Evolutionary conservation across 1,284 basidiomycete species (phyloP), one percentile per base, ranked within the genome.

Genomic region (Vanrija humicola): DNA sequence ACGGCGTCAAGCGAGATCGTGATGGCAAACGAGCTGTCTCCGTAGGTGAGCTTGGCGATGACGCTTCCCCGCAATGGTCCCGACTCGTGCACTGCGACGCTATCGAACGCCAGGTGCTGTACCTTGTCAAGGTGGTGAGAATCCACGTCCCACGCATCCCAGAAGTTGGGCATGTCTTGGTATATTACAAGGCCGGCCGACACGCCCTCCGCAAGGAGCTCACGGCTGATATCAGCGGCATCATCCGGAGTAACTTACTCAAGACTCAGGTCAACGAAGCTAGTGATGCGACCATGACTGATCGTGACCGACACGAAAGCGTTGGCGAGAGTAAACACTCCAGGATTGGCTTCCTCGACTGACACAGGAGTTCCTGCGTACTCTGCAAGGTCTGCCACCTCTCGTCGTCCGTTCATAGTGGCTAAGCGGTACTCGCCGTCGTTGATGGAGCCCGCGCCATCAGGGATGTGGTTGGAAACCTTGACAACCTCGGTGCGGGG

Each of bases 171-270:
- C 44, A 82, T 80, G 73, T 91, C 76, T 63, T 93, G 85, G 70
- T 90, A 94, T 53, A 94, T 86, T 38, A 92, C 82, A 52, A 95
- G 74, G 10, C 91, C 91, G 47, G 88, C 90, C 4, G 85, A 87
- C 55, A 81, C 70, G 6, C 88, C 44, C 87, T 88, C 43, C 82
- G 77, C 0, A 54, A 95, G 83, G 6, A 95, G 79, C 70, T 95
- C 90, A 19, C 91, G 87, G 9, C 80, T 79, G 7, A 85, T 79
- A 81, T 34, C 14, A 34, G 34, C 34, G 10, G 14, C 34, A 5
- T 8, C 34, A 26, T 39, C 23, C 46, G n/a, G 12, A 18, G 34
- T 16, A 34, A 34, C 43, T 48, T 21, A 34, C 82, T 34, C 34
- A 10, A 34, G 34, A 34, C 2, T 80, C 21, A 87, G 80, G 67